Conservation (phyloP, 2,329 filamentous ascomycete genomes). For the Thyridium curvatum region DNA sequence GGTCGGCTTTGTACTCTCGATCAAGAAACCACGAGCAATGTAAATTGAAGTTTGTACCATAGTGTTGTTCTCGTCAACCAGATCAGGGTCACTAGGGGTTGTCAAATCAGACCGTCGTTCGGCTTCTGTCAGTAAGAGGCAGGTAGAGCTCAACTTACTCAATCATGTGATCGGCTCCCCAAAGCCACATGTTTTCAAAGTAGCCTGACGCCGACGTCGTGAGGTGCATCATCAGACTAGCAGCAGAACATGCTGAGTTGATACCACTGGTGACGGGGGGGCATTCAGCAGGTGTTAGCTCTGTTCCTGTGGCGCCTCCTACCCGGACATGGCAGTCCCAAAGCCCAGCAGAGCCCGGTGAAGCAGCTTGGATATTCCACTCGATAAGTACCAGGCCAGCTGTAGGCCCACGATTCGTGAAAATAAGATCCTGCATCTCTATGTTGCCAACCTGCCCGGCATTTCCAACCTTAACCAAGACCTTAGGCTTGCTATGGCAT, state of each 20-base stretch:
- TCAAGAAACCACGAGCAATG: slow-evolving; percentile 25
- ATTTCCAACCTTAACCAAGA: slow-evolving; percentile 58
- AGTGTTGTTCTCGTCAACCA: slow-evolving; percentile 39
- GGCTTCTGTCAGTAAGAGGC: no score
- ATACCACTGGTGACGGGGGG: slow-evolving; percentile 46
- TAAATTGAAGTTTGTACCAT: slow-evolving; percentile 19
- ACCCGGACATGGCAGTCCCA: slow-evolving; percentile 70
- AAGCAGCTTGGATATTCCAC: slow-evolving; percentile 59
- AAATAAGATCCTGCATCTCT: slow-evolving; percentile 62
- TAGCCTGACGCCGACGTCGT: slow-evolving; percentile 38
- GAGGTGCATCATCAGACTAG: slow-evolving; percentile 33
- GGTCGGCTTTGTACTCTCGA: slow-evolving; percentile 20
- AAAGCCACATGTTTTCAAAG: slow-evolving; percentile 51
- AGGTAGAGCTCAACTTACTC: no score
- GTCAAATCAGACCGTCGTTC: no score
- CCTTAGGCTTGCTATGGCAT: slow-evolving; percentile 56
- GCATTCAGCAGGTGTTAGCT: slow-evolving; percentile 57
- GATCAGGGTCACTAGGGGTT: slow-evolving; percentile 6
- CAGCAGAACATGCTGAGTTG: slow-evolving; percentile 27
- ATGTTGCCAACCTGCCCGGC: slow-evolving; percentile 54
- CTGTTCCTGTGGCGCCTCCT: slow-evolving; percentile 59
- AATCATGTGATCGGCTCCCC: slow-evolving; percentile 55
- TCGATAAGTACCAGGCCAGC: slow-evolving; percentile 64
- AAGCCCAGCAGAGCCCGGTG: slow-evolving; percentile 52
- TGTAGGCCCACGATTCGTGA: slow-evolving; percentile 40